Conservation (phyloP, 768 basidiomycete species). For the Lactarius sanguifluus region DNA sequence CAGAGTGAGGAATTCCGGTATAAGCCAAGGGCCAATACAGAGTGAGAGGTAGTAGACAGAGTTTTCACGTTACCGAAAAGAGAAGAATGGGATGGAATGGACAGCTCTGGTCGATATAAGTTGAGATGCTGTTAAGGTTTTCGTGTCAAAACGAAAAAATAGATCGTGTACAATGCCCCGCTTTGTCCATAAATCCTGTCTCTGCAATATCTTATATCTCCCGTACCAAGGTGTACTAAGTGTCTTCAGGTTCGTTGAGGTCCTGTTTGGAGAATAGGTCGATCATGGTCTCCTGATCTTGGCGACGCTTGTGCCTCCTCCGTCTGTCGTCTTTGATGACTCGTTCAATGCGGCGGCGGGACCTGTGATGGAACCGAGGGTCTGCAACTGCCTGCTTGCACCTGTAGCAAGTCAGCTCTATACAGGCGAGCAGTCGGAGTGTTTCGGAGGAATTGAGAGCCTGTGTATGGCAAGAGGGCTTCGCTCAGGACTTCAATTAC, state of each 20-base stretch:
- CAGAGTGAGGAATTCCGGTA: slow-evolving; percentile 10
- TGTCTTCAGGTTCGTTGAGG: slow-evolving; percentile 34
- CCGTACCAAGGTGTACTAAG: slow-evolving; percentile 5
- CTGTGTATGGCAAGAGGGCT: slow-evolving; percentile 41
- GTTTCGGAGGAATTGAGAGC: slow-evolving; percentile 83
- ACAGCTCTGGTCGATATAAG: slow-evolving; percentile 8
- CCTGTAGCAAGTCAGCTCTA: slow-evolving; percentile 81
- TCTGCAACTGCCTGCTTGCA: slow-evolving; percentile 68
- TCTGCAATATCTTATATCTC: slow-evolving; percentile 9
- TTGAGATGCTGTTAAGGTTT: slow-evolving; percentile 11
- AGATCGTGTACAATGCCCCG: slow-evolving; percentile 27
- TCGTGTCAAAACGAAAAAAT: slow-evolving; percentile 20
- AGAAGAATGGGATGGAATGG: slow-evolving; percentile 6
- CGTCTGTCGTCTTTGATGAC: slow-evolving; percentile 85
- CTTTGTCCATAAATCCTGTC: slow-evolving; percentile 25
- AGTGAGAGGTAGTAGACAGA: not conserved
- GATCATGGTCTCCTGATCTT: slow-evolving; percentile 81
- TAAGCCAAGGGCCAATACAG: slow-evolving; percentile 11
- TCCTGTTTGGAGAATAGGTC: slow-evolving; percentile 68
- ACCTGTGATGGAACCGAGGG: slow-evolving; percentile 62
- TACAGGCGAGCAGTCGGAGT: slow-evolving; percentile 74
- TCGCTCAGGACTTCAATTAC: slow-evolving; percentile 11
- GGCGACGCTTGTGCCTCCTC: slow-evolving; percentile 75
- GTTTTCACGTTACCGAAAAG: slow-evolving; percentile 7
- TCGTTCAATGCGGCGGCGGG: slow-evolving; percentile 70